phyloP scores from a whole-genome alignment of 768 basidiomycete genomes.

The Suillus plorans region DNA sequence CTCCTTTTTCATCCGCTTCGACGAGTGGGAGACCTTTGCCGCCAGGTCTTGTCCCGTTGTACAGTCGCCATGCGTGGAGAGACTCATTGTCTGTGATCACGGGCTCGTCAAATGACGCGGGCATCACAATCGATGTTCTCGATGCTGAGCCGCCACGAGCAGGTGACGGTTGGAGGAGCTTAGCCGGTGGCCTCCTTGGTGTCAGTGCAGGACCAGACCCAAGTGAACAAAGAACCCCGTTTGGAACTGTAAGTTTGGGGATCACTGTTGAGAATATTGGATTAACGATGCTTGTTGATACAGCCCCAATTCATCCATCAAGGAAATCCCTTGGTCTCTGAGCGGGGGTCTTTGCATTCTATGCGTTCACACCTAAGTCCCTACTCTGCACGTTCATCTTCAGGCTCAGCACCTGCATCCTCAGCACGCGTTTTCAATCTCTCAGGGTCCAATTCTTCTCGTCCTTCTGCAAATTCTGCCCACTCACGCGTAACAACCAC shows the following conservation, averaged over 20 bases:
- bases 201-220: slow-evolving; percentile 20
- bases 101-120: slow-evolving; percentile 30
- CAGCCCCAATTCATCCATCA: slow-evolving; percentile 48
- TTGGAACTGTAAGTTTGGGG: slow-evolving; percentile 54
- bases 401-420: slow-evolving; percentile 54
- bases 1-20: slow-evolving; percentile 45
- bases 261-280: slow-evolving; percentile 10
- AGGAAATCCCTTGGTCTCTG: slow-evolving; percentile 46
- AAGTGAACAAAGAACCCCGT: slow-evolving; percentile 50
- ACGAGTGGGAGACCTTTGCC: slow-evolving; percentile 32
- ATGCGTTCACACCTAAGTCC: slow-evolving; percentile 58
- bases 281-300: slow-evolving; percentile 10
- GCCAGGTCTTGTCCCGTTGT: slow-evolving; percentile 36
- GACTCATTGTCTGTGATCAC: slow-evolving; percentile 34
- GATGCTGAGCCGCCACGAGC: slow-evolving; percentile 71
- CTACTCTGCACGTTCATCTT: slow-evolving; percentile 39
- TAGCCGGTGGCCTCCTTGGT: slow-evolving; percentile 38
- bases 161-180: slow-evolving; percentile 57
- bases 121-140: slow-evolving; percentile 54
- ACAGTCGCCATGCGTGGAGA: slow-evolving; percentile 33
- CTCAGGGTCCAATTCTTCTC: slow-evolving; percentile 54
- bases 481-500: slow-evolving; percentile 37
- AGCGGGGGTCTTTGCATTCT: slow-evolving; percentile 66
- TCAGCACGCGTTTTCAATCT: slow-evolving; percentile 42
- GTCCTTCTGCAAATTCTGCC: slow-evolving; percentile 38